Percentiles rank a stretch among this genome's conserved stretches.
These are phyloP conservation scores for Lactarius vividus DNA, from an alignment of 768 basidiomycete species.

Conservation along the genomic window DNA sequence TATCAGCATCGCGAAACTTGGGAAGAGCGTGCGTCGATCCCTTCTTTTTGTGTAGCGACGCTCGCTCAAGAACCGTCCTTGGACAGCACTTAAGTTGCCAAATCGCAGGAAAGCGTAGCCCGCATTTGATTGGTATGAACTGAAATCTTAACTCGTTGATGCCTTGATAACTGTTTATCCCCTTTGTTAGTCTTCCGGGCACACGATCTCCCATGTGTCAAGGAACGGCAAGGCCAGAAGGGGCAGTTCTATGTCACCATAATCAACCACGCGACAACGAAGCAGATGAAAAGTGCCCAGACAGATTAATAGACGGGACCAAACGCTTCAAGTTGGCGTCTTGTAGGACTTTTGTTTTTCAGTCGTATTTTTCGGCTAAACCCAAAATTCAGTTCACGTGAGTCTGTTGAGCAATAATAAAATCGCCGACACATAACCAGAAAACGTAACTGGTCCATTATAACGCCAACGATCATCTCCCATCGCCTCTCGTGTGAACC, in stretches of 20 bases:
- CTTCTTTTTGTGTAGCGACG: not conserved
- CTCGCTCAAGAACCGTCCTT: not conserved
- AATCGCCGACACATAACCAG: no score
- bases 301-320: not conserved
- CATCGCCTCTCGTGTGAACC: conserved; percentile 45
- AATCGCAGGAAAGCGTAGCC: not conserved
- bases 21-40: no score
- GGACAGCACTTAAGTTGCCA: not conserved
- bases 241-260: not conserved
- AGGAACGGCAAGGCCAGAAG: not conserved
- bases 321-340: not conserved
- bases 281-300: not conserved
- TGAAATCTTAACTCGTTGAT: not conserved
- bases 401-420: no score
- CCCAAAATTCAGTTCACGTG: not conserved
- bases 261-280: not conserved
- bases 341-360: not conserved
- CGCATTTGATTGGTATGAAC: not conserved
- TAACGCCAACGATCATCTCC: no score
- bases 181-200: not conserved
- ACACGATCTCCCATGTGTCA: not conserved
- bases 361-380: not conserved
- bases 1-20: no score
- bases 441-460: no score
- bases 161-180: not conserved